Base-by-base conservation (phyloP, 2,329 filamentous ascomycete genomes). In the Orbilia brochopaga region DNA sequence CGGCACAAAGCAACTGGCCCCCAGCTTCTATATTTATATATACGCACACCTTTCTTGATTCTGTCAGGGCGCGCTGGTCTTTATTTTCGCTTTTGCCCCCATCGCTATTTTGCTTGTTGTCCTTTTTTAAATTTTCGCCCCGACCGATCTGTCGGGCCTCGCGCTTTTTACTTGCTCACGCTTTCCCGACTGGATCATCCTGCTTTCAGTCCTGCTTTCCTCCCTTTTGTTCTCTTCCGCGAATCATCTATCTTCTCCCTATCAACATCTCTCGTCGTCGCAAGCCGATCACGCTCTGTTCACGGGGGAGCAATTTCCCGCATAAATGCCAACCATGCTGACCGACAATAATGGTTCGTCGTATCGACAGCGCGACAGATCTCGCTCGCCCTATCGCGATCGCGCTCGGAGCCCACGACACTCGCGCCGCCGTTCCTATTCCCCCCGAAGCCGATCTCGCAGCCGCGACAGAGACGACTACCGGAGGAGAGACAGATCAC, bases 361-460 rank as follows among this genome's bases (percentile, higher is more conserved):
- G 69, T 70, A 74, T 69, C 75, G 74, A 75, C 75, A 93, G 90
- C 90, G 90, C 81, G 91, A 95, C 87, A 90, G 88, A 83, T 88
- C 87, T 81, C 87, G 89, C 80, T 91, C 89, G 76, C 88, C 89
- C 78, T 88, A 88, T 79, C 87, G 89, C 67, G 67, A 72, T 56
- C 67, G 67, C 81, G 95, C 92, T 78, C 89, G 91, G 82, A 95
- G 91, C 83, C 90, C 89, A 77, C 86, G 87, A 79, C 87, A 85
- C 78, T 86, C 85, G 78, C 89, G 67, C 55, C 60, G 90, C 78
- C 88, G 90, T 76, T 92, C 90, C 58, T 92, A 90, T 79, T 91
- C 89, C 72, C 88, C 89, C 74, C 88, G 89, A 78, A 90, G 87
- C 82, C 88, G 90, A 80, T 92, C 90, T 80, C 85, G 86, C 78